Evolutionary conservation across 1,284 basidiomycete species (phyloP), one percentile per base, ranked within the genome.

Genomic region (Tetrapyrgos nigripes): DNA sequence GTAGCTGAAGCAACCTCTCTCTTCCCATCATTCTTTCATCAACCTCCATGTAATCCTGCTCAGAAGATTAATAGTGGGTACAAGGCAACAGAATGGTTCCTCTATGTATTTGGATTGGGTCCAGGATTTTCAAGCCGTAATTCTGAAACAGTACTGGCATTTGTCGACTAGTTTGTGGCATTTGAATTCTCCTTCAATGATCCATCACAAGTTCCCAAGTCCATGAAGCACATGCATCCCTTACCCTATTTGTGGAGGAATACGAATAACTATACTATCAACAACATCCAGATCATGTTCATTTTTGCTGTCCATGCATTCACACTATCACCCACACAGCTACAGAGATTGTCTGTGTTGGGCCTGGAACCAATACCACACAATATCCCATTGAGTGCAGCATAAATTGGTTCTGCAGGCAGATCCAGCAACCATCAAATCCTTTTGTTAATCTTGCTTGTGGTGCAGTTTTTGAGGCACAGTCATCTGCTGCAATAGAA

Each of bases 191-290:
- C 10, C 46, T 62, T 9, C 71, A 73, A 50, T 50, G 59, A 3
- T 9, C 40, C 2, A 70, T 73, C 37, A 55, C 59, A 2, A 5
- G 4, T 10, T 10, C 31, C 4, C 45, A 66, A 10, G 17, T 72
- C 17, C 3, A 19, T 3, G 35, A 49, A 11, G 67, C 65, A 3
- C 52, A 67, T 17, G 3, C 37, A 6, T 17, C 58, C 8, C 45
- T 74, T 2, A 51, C 61, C 10, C 10, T 64, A 28, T 73, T 71
- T 54, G 47, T 58, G 3, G 37, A 56, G 1, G 70, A 73, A 17
- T 77, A 68, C 48, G 71, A 77, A 52, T 9, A 13, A 1, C 46
- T 70, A 1, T 76, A 74, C 58, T 62, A 63, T 24, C 65, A 72
- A 48, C 63, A 68, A 1, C 33, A 53, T 3, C 27, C 44, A 1